Evolutionary conservation across 441 rosid species (phyloP).

Genomic region (Euphorbia celastroides): DNA sequence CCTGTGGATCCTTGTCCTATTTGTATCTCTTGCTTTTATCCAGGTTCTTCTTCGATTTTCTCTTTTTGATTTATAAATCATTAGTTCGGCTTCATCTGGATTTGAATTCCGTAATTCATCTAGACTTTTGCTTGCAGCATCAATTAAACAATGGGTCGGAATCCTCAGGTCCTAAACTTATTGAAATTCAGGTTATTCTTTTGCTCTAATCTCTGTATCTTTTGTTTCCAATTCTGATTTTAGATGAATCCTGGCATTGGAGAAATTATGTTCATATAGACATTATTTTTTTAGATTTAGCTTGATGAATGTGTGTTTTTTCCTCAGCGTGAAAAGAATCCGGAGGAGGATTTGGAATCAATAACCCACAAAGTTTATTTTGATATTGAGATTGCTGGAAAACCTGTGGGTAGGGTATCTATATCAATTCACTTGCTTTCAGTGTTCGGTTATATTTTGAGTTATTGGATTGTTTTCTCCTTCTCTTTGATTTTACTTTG

Average conservation of each 20-base stretch:
- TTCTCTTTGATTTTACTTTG: too few relatives aligned
- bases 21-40: slow-evolving; percentile 55
- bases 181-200: too few relatives aligned
- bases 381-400: slow-evolving; percentile 79
- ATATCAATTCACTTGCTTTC: too few relatives aligned
- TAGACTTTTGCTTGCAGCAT: too few relatives aligned
- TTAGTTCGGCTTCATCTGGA: not conserved
- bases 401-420: slow-evolving; percentile 76
- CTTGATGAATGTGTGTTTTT: not conserved
- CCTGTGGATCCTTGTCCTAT: slow-evolving; percentile 51
- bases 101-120: not conserved
- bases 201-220: too few relatives aligned
- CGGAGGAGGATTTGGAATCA: slow-evolving; percentile 41
- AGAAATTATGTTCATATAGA: too few relatives aligned
- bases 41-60: slow-evolving; percentile 30
- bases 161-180: too few relatives aligned
- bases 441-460: not conserved
- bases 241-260: too few relatives aligned
- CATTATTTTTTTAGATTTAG: too few relatives aligned
- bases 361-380: slow-evolving; percentile 83
- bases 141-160: too few relatives aligned
- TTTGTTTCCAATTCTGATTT: too few relatives aligned
- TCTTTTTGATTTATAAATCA: not conserved
- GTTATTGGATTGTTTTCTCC: not conserved
- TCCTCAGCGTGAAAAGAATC: slow-evolving; percentile 34